Conservation (phyloP, 257 asterid genomes). For the Fraxinus pennsylvanica region DNA sequence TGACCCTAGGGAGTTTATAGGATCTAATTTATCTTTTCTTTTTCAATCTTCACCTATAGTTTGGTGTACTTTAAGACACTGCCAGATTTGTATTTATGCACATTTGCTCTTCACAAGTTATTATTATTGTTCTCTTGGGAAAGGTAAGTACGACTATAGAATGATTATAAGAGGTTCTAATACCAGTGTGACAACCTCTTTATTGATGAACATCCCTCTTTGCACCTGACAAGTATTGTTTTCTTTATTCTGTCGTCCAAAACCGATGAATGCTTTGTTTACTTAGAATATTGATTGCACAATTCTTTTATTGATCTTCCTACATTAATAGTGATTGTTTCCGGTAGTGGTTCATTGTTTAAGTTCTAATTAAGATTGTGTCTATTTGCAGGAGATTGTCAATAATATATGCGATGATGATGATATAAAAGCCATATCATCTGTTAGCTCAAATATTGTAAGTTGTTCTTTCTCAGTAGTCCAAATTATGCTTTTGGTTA, state of each 20-base stretch:
- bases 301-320: neutral
- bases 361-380: slow-evolving; percentile 10
- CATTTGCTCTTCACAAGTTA: neutral
- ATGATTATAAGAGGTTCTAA: neutral
- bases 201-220: neutral
- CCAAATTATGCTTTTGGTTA: neutral
- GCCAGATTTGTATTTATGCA: neutral
- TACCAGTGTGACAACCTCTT: neutral
- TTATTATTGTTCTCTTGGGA: neutral
- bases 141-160: neutral
- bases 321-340: neutral
- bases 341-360: neutral
- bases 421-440: slow-evolving; percentile 45
- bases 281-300: neutral
- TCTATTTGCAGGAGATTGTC: slow-evolving; percentile 38
- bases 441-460: slow-evolving; percentile 38
- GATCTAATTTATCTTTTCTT: neutral
- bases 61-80: neutral
- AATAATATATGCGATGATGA: slow-evolving; percentile 43
- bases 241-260: neutral
- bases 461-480: slow-evolving; percentile 25
- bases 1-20: neutral
- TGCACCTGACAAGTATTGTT: neutral
- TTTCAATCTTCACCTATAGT: neutral
- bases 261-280: neutral